Base-by-base conservation (phyloP, 495 filamentous ascomycete species). In the Xylaria telfairii region DNA sequence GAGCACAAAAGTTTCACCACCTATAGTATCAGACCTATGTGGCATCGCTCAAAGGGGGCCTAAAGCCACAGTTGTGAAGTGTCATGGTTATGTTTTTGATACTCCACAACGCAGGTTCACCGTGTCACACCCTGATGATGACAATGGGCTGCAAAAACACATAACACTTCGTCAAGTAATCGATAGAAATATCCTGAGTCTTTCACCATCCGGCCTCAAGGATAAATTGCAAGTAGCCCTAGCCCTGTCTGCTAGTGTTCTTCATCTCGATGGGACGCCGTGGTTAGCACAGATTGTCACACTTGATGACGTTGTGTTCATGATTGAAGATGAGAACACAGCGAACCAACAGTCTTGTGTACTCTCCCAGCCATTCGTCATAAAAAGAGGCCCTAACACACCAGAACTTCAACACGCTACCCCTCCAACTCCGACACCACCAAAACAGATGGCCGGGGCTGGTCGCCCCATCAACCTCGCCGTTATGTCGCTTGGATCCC, bases 221-320 rank as follows among this genome's bases (percentile, higher is more conserved):
- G 63, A 65, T 0, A 42, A 68, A 42, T 49, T 75, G 12, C 56
- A 62, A n/a, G 28, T 73, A 42, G 73, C 71, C 1, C 34, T 75
- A 0, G 72, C 53, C 10, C 34, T 71, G 24, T 65, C 71, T 49
- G n/a, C 32, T 51, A 71, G 60, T 73, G 41, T 46, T 4, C 51
- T 57, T 28, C 65, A 73, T 30, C 68, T 75, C 1, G 64, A 71
- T 34, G 42, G 47, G 5, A 73, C 68, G 13, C 61, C 61, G 3
- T 71, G 68, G 73, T 32, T 75, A 42, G n/a, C 68, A 4, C 63
- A 15, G 28, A 46, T 66, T 17, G 24, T 73, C 15, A 73, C 68
- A 3, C 65, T 73, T 0, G 68, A 75, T 41, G 51, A 71, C 19
- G 46, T 75, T 12, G 26, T 63, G 0, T 69, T 73, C 17, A 30